Conservation (phyloP, 1,284 basidiomycete genomes). For the Heterobasidion occidentale region DNA sequence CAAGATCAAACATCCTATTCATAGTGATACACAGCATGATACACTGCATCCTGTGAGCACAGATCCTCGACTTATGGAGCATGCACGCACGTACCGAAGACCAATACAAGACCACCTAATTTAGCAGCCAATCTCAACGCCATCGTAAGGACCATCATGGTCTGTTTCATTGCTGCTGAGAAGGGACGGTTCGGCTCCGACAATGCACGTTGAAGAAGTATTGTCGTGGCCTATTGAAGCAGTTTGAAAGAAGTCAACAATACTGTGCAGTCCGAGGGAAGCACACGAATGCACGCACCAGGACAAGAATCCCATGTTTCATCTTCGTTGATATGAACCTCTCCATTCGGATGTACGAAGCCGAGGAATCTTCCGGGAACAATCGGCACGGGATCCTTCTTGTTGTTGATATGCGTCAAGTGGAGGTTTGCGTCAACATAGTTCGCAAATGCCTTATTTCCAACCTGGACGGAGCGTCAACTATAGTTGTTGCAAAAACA, state of each 20-base stretch:
- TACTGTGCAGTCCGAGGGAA: not conserved
- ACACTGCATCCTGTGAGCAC: too few relatives aligned
- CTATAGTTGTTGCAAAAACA: too few relatives aligned
- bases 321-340: conserved; percentile 18
- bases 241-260: not conserved
- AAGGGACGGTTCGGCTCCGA: conserved; percentile 47
- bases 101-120: too few relatives aligned
- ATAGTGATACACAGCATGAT: too few relatives aligned
- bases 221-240: conserved; percentile 45
- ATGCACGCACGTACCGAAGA: too few relatives aligned
- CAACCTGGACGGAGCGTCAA: conserved; percentile 21
- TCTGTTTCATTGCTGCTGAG: conserved; percentile 33
- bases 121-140: conserved; percentile 41
- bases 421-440: conserved; percentile 38
- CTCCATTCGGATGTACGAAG: conserved; percentile 20
- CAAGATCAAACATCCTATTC: too few relatives aligned
- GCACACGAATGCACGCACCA: conserved; percentile 2
- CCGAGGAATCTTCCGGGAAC: conserved; percentile 22
- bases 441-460: conserved; percentile 53
- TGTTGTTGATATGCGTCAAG: conserved; percentile 19
- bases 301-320: conserved; percentile 9
- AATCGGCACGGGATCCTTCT: conserved; percentile 22
- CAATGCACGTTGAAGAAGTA: conserved; percentile 37
- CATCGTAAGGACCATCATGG: conserved; percentile 55
- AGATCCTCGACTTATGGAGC: too few relatives aligned